Base-by-base conservation (phyloP, 2,329 filamentous ascomycete genomes). In the Nakataea oryzae region DNA sequence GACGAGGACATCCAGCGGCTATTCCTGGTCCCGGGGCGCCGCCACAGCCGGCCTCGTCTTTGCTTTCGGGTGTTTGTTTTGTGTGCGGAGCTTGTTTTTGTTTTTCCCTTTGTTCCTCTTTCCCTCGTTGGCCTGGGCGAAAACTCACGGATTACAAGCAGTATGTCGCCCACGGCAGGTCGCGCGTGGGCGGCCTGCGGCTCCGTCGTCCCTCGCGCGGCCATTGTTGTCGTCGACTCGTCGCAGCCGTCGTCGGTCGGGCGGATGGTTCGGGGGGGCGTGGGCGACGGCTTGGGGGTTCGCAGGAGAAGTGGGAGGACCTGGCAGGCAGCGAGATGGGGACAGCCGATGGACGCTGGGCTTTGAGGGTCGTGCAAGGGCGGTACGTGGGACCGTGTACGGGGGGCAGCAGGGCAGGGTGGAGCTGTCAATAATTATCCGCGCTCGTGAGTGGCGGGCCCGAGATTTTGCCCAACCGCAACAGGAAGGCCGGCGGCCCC, bases 81-180 rank as follows among this genome's bases (percentile, higher is more conserved):
- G 57, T 59, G 27, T 27, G 13, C 26, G 21, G 30, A 27, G n/a
- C n/a, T 24, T 17, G 8, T 11, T 50, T 21, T 24, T 24, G 27
- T 14, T 24, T n/a, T 58, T 27, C 26, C 32, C 56, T 26, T 29
- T 12, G 34, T n/a, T 58, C 17, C 14, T 32, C 9, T 26, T 58
- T 11, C 24, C 29, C 11, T 41, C n/a, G 9, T 29, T 30, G 13
- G 4, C 12, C 29, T 24, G 34, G 34, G 32, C 61, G 62, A 58
- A n/a, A 61, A 83, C 87, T 80, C 79, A 90, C 87, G 87, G 69
- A 90, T 87, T 67, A 90, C 87, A 67, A 90, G 73, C 68, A 90
- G 76, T 62, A 86, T 82, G 69, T 89, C 86, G 72, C 87, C 87
- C 66, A 84, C 78, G 30, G 86, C 83, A 69, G 84, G 86, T 72